Conservation (phyloP, 768 basidiomycete genomes). For the Podaxis rugospora region DNA sequence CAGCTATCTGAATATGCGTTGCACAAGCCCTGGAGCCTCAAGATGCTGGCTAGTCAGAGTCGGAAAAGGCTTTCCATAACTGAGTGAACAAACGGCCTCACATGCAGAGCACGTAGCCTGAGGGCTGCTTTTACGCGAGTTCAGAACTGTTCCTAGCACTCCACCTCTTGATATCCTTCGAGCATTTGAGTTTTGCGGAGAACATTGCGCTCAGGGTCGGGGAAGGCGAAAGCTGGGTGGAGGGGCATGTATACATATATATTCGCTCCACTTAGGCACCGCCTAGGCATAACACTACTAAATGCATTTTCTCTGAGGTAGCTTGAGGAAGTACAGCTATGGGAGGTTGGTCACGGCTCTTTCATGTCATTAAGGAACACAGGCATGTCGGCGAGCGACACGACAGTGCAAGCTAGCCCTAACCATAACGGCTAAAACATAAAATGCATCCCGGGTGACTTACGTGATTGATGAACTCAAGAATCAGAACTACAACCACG, state of each 20-base stretch:
- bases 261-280: too few species aligned
- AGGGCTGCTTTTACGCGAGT: too few species aligned
- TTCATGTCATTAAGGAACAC: neutral
- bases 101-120: too few species aligned
- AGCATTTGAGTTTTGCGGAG: neutral
- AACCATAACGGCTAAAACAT: neutral
- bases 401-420: neutral
- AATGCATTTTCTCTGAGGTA: neutral
- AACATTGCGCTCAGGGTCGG: neutral
- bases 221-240: too few species aligned
- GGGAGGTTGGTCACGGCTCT: neutral
- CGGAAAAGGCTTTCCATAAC: neutral
- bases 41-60: neutral
- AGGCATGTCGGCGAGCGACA: neutral
- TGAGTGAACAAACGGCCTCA: too few species aligned
- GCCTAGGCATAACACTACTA: neutral
- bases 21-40: neutral
- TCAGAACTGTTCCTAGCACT: too few species aligned
- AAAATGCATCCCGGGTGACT: neutral
- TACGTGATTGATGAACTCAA: neutral
- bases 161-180: neutral
- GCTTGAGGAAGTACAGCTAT: too few species aligned
- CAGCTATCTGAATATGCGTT: neutral
- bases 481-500: conserved; percentile 91
- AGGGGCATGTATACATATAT: too few species aligned